phyloP scores from a whole-genome alignment of 169 alveolate species.

The Eimeria necatrix region DNA sequence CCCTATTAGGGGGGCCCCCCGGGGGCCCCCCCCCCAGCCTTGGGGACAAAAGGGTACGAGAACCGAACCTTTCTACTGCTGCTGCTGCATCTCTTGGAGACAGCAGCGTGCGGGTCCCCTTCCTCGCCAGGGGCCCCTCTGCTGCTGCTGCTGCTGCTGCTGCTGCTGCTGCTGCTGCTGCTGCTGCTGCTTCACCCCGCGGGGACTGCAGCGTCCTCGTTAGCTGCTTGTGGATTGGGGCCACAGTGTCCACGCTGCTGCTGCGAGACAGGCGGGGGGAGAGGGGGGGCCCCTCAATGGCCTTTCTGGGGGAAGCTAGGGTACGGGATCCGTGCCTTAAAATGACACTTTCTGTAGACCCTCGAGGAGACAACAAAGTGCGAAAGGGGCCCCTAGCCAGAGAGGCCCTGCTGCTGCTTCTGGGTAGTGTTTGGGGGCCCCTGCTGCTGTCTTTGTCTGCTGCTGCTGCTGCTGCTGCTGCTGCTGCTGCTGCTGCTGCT shows the following conservation, averaged over 20 bases:
- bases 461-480: too few relatives aligned
- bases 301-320: not conserved
- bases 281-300: not conserved
- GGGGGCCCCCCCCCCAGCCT: not conserved
- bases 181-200: too few relatives aligned
- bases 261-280: not conserved
- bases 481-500: too few relatives aligned
- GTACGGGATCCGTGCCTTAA: not conserved
- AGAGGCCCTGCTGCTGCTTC: constrained; percentile 16
- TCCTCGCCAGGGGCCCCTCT: not conserved
- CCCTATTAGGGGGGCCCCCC: not conserved
- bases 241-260: not conserved
- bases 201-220: not conserved
- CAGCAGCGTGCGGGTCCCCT: constrained; percentile 1
- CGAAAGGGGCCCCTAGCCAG: not conserved
- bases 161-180: too few relatives aligned
- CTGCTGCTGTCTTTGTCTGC: too few relatives aligned
- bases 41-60: constrained; percentile 18
- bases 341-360: not conserved
- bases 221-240: not conserved
- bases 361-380: not conserved
- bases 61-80: not conserved
- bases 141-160: too few relatives aligned
- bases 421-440: not conserved
- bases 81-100: constrained; percentile 8